Percentiles rank a stretch among this genome's conserved stretches.
Evolutionary conservation across 345 rosid species (phyloP).

Genomic region (Gossypium australe): DNA sequence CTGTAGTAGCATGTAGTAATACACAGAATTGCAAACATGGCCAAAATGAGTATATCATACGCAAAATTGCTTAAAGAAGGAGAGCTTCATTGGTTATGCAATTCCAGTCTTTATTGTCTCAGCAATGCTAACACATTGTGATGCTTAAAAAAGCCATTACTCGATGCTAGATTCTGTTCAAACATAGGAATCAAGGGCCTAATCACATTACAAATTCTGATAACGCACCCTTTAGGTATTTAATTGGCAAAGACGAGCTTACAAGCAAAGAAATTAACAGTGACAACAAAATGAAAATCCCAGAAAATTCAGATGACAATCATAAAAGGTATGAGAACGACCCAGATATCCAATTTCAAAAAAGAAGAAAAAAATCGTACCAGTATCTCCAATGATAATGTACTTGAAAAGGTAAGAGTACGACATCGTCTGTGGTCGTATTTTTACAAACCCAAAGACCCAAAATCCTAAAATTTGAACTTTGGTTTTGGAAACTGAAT

Average conservation of each 20-base stretch:
- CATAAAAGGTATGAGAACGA: background rate
- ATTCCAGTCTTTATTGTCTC: background rate
- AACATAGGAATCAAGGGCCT: background rate
- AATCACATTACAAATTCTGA: background rate
- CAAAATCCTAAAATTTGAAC: background rate
- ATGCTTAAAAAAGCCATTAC: background rate
- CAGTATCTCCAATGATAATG: conserved; percentile 74
- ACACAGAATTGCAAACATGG: background rate
- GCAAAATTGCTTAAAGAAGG: background rate
- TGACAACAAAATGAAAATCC: background rate
- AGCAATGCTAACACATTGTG: background rate
- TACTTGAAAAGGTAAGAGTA: conserved; percentile 76
- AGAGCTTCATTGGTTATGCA: background rate
- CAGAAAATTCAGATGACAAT: background rate
- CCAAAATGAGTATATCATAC: background rate
- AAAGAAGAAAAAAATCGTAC: conserved; percentile 19
- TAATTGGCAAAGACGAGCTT: background rate
- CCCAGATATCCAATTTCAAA: background rate
- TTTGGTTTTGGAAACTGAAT: background rate
- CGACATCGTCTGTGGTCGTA: conserved; percentile 34
- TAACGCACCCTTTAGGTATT: background rate
- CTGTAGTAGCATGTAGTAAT: background rate
- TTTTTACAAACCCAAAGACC: background rate
- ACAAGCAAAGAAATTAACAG: background rate
- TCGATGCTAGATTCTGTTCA: no score